Evolutionary conservation across 805 yeast genomes (phyloP).

Genomic region (Ogataea angusta): DNA sequence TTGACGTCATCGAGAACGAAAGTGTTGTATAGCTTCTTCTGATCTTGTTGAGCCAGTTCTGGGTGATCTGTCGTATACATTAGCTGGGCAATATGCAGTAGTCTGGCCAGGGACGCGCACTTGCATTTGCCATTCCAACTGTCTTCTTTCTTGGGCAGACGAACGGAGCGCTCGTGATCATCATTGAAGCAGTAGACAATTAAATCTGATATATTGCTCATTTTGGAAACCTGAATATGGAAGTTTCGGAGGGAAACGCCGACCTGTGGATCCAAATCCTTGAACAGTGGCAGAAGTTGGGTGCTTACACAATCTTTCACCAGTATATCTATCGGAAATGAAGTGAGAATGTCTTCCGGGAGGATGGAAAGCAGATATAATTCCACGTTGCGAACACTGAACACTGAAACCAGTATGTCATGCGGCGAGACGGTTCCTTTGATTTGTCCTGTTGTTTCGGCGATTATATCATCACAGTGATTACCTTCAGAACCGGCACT

Average conservation of each 20-base stretch:
- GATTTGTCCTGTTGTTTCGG: constrained; percentile 43
- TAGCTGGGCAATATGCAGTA: constrained; percentile 44
- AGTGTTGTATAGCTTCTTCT: constrained; percentile 27
- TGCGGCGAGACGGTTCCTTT: constrained; percentile 52
- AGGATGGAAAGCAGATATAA: constrained; percentile 29
- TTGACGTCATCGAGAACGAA: constrained; percentile 26
- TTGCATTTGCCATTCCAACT: constrained; percentile 28
- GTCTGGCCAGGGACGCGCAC: constrained; percentile 38
- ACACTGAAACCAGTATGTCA: constrained; percentile 52
- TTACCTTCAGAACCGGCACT: constrained; percentile 31
- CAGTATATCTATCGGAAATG: constrained; percentile 29
- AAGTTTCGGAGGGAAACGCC: constrained; percentile 82
- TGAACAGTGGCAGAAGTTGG: constrained; percentile 49
- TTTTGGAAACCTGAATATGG: constrained; percentile 79
- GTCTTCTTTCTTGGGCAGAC: constrained; percentile 9
- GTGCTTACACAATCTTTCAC: constrained; percentile 42
- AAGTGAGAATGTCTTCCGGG: constrained; percentile 18
- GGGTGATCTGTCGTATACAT: constrained; percentile 25
- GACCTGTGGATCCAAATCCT: constrained; percentile 60
- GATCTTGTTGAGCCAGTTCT: constrained; percentile 14
- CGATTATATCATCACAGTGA: constrained; percentile 29
- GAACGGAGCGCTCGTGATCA: constrained; percentile 30
- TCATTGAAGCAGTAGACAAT: constrained; percentile 66
- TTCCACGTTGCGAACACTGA: constrained; percentile 26
- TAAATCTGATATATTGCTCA: constrained; percentile 70